Base-by-base conservation (phyloP, 163 green algal species). In the Chloroidium sp. region DNA sequence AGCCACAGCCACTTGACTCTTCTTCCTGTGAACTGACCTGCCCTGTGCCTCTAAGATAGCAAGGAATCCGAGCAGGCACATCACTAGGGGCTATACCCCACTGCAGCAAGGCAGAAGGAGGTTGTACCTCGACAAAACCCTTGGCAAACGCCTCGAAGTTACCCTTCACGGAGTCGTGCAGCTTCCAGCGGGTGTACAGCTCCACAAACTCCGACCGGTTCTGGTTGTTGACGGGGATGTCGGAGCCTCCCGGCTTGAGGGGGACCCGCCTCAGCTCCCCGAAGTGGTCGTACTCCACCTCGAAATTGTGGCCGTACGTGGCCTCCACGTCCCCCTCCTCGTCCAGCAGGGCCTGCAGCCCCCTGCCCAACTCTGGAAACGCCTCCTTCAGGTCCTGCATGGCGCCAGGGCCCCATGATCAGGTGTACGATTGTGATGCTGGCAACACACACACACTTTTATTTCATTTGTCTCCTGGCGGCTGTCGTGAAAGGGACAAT, bases 171-270 rank as follows among this genome's bases (percentile, higher is more conserved):
- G 83, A 84, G 3, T 87, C 80, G 8, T 92, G 77, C 62, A 98
- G 90, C 67, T 93, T 74, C 83, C 92, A 95, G 64, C 91, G 62
- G 0, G 86, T 86, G 82, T 94, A 95, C 6, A 93, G 86, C 3
- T 93, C 83, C 59, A 94, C 91, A 82, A 96, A 98, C 85, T 94
- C 76, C 60, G 84, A 12, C 69, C 89, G 78, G 86, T 97, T 92
- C 68, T 74, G 64, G n/a, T 62, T 10, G 2, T 62, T 82, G 3
- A 85, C 78, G 2, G 67, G 57, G 6, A 77, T 68, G 58, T 84
- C 4, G 13, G 76, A 81, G 59, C 93, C 93, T 4, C 86, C 86
- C 1, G 91, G 88, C 36, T 89, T 86, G 61, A 97, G 85, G 67
- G 93, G 87, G 10, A 86, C 80, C 0, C 72, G 90, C 0, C 74